Evolutionary conservation across 768 basidiomycete genomes (phyloP), one percentile per base, ranked within the genome.

Genomic region (Suillus variegatus): DNA sequence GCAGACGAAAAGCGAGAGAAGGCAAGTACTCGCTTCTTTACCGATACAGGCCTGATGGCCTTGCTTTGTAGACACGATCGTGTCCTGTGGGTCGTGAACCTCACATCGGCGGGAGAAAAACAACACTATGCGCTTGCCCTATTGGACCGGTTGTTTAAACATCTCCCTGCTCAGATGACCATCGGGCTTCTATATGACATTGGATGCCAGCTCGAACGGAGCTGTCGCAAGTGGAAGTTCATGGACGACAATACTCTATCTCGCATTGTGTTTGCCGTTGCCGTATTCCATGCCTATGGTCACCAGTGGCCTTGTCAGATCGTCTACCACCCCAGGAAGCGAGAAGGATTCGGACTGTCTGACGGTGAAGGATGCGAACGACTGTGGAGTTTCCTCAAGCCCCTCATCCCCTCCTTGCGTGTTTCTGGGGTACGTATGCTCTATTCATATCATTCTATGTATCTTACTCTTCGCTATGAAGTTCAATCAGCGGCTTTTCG

Each of bases 241-340:
- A 10, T 66, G 16, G 47, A 49, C 9, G 2, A 64, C 22, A 14
- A 13, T 28, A 44, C 1, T 51, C 69, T 70, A 40, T 72, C 73
- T 25, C 46, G 67, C 25, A 66, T 80, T 12, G 8, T 49, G 1
- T 77, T 76, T 49, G 71, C 70, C 1, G 74, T 77, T 2, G 74
- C 76, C 3, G 76, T 73, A 0, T 77, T 80, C 73, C 79, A 80
- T 67, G 77, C 75, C 0, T 78, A 72, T 60, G 76, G 72, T 1
- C 78, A 79, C 49, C 69, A 77, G 46, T 78, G 78, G 76, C 51
- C 70, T 1, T 78, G 78, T 63, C 78, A 79, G 49, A 62, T 82
- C 0, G 51, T 73, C 0, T 80, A 79, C 63, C 79, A 78, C 61
- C 81, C 80, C 3, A 66, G 77, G 12, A 61, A 79, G 22, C 25